Evolutionary conservation across 108 stramenopile genomes (phyloP).

Genomic region (Cyclostephanos tholiformis): DNA sequence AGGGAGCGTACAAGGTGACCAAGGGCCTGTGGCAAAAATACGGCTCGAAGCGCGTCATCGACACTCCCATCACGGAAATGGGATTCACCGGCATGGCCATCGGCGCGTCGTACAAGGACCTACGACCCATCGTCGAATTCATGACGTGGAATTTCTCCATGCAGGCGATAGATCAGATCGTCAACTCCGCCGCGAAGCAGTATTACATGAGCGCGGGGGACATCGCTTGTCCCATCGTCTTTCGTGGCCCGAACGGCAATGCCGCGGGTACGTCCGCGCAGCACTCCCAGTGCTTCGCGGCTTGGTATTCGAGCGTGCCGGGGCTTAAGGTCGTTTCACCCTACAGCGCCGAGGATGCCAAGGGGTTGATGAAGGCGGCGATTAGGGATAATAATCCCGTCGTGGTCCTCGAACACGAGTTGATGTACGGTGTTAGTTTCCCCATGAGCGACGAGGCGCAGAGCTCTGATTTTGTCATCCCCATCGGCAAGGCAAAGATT

Average conservation of each 20-base stretch:
- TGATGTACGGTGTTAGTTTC: slow-evolving; percentile 96
- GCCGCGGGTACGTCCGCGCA: slow-evolving; percentile 98
- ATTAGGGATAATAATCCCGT: slow-evolving; percentile 99
- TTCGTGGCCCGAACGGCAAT: slow-evolving; percentile 98
- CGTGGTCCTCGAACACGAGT: slow-evolving; percentile 97
- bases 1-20: slow-evolving; percentile 99
- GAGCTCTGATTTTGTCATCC: slow-evolving; percentile 89
- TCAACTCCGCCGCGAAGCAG: slow-evolving; percentile 98
- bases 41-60: slow-evolving; percentile 97
- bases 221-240: slow-evolving; percentile 95
- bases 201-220: slow-evolving; percentile 98
- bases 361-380: slow-evolving; percentile 98
- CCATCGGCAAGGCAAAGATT: slow-evolving; percentile 91
- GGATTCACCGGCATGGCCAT: slow-evolving; percentile 97
- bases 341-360: slow-evolving; percentile 96
- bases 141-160: slow-evolving; percentile 99
- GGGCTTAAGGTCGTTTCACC: slow-evolving; percentile 97
- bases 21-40: slow-evolving; percentile 98
- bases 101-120: slow-evolving; percentile 94
- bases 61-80: slow-evolving; percentile 99
- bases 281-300: slow-evolving; percentile 99
- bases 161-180: slow-evolving; percentile 99
- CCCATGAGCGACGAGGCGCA: slow-evolving; percentile 94
- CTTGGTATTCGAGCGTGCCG: slow-evolving; percentile 92
- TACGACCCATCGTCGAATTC: slow-evolving; percentile 97